phyloP scores from a whole-genome alignment of 305 asterid species.

The Vinca major region DNA sequence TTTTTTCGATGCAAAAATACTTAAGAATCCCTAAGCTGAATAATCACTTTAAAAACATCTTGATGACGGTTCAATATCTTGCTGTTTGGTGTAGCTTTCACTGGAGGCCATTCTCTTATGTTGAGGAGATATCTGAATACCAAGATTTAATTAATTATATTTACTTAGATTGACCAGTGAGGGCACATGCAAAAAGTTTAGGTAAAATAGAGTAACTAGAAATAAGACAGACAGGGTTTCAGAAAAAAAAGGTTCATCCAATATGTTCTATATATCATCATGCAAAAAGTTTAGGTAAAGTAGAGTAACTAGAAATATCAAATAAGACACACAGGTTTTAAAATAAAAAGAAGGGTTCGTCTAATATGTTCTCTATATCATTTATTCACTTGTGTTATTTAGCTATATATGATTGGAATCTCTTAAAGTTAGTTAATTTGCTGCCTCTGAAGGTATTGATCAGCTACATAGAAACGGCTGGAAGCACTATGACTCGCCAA shows the following conservation, averaged over 20 bases:
- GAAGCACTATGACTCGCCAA: slow-evolving; percentile 83
- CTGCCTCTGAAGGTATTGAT: slow-evolving; percentile 53
- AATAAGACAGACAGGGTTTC: background rate
- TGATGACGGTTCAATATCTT: background rate
- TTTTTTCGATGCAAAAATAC: background rate
- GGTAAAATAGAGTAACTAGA: background rate
- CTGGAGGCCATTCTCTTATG: background rate
- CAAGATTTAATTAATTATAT: background rate
- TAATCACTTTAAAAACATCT: background rate
- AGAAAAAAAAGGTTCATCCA: background rate
- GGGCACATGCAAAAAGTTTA: background rate
- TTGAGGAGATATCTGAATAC: background rate
- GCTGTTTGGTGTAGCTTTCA: background rate
- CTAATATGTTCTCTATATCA: too few relatives aligned
- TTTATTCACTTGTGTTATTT: slow-evolving; percentile 4
- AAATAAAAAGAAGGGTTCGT: too few relatives aligned
- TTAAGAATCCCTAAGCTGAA: background rate
- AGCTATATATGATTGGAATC: background rate
- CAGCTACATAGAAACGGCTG: slow-evolving; percentile 90
- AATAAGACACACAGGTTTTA: too few relatives aligned
- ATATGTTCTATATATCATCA: background rate
- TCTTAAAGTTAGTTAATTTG: slow-evolving; percentile 8
- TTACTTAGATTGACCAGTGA: background rate
- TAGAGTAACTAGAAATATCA: too few relatives aligned
- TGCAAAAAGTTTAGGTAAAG: too few relatives aligned